Evolutionary conservation across 2,329 filamentous ascomycete species (phyloP), one percentile per base, ranked within the genome.

Genomic region (Fusarium scirpi): DNA sequence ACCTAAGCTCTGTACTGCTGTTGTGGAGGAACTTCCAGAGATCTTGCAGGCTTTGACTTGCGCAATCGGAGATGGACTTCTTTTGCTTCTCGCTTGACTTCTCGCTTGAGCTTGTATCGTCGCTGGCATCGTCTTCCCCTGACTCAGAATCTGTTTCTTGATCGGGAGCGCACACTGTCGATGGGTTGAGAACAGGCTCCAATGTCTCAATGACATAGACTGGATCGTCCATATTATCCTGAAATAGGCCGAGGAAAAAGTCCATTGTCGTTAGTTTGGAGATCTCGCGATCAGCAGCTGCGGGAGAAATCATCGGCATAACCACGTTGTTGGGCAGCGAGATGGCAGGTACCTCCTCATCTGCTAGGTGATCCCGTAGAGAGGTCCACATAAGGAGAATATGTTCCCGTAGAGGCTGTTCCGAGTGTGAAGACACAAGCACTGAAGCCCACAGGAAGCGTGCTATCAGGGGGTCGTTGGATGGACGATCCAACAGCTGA

Each of bases 221-320:
- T 0, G 95, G 93, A 72, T 98, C 91, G 48, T 91, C 90, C 62
- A 91, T 88, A 61, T 96, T 92, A 40, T 94, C 90, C 64, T 93
- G 92, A 77, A 98, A 98, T 1, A 99, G 88, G 40, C 91, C 93
- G 53, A 94, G 86, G 80, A 99, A 98, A 79, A 98, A 98, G 76
- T 98, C 95, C 88, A 97, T 96, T 1, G 95, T 98, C 16, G 93
- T 97, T 34, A 98, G 86, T 74, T 94, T 94, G 15, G 93, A 95
- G 27, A 98, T 91, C 77, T 99, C 95, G 58, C 94, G 90, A 68
- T 98, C 94, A 10, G 96, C 91, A 1, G 94, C 93, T n/a, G 87
- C 86, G 4, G 89, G 82, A 0, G 95, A 98, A 52, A 99, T 87
- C 67, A 96, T 92, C 0, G 94, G 89, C 90, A 99, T 97, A 22